Evolutionary conservation across 106 monocot species (phyloP), one percentile per base, ranked within the genome.

Genomic region (Platanthera zijinensis): DNA sequence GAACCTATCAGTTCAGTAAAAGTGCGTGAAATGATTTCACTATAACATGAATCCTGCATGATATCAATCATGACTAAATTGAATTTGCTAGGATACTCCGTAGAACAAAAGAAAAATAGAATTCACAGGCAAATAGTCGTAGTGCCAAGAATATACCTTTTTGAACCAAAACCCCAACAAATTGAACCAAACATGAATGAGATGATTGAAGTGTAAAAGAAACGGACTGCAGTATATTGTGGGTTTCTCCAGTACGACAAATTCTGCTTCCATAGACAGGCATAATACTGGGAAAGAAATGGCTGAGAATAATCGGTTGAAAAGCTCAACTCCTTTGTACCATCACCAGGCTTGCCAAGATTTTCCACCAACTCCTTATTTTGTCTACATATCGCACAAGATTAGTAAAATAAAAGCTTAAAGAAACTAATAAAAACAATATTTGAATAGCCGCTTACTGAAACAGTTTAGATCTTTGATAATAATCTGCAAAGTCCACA

Each of bases 101-200:
- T 2, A 28, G 18, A 1, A 18, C 22, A 63, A 63, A 66, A 30
- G 66, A 18, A 25, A 66, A 63, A 63, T 32, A 11, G 11, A 66
- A 66, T 66, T 61, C 59, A 66, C 66, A 66, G 66, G 32, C 32
- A 32, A 10, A 7, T 32, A 66, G 25, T 30, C 10, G 25, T 32
- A 66, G 10, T 25, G 10, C 66, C 66, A 30, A 30, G 32, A 30
- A 66, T 12, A 51, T 88, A 99, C 99, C 91, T 99, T 85, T 84
- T 88, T 47, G 99, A 86, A 59, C 99, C 94, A 77, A 99, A 95
- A 75, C 84, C 80, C 99, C 99, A 99, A 78, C 99, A 99, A 78
- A 99, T 99, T 63, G 99, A 90, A 78, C 99, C 99, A 75, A 99
- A 99, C 94, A 99, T 99, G 76, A 99, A 72, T 13, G 99, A 99